phyloP scores from a whole-genome alignment of 305 asterid species.

The Coffea humblotiana region DNA sequence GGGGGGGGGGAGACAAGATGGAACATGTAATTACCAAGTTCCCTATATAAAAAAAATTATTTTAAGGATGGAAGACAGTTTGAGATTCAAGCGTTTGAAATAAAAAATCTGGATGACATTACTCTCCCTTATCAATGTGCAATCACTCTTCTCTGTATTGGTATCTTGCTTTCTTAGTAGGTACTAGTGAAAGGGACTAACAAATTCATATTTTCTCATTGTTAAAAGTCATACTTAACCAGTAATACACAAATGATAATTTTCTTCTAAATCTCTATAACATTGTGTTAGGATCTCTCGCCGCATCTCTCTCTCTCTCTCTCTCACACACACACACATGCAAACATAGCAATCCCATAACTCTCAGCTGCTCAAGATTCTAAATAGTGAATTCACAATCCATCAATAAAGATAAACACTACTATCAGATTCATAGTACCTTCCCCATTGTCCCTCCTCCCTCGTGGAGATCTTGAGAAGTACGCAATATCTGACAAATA shows the following conservation, averaged over 20 bases:
- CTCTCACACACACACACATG: background rate
- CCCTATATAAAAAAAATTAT: background rate
- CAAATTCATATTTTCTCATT: background rate
- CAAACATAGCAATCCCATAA: background rate
- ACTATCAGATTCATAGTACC: background rate
- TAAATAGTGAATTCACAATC: background rate
- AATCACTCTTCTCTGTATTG: background rate
- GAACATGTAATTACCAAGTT: background rate
- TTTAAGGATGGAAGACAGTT: background rate
- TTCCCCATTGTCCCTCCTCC: background rate
- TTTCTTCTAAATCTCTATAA: background rate
- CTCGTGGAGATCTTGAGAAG: background rate
- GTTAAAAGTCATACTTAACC: background rate
- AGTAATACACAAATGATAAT: background rate
- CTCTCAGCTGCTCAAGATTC: background rate
- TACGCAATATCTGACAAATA: background rate
- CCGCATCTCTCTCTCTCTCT: background rate
- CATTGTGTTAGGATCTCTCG: background rate
- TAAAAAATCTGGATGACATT: background rate
- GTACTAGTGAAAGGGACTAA: background rate
- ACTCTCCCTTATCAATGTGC: background rate
- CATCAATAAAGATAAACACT: background rate
- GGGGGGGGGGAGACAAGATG: too few species aligned
- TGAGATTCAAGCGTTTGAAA: background rate
- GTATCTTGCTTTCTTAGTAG: background rate